Conservation (phyloP, 768 basidiomycete genomes). For the Termitomyces sp. region DNA sequence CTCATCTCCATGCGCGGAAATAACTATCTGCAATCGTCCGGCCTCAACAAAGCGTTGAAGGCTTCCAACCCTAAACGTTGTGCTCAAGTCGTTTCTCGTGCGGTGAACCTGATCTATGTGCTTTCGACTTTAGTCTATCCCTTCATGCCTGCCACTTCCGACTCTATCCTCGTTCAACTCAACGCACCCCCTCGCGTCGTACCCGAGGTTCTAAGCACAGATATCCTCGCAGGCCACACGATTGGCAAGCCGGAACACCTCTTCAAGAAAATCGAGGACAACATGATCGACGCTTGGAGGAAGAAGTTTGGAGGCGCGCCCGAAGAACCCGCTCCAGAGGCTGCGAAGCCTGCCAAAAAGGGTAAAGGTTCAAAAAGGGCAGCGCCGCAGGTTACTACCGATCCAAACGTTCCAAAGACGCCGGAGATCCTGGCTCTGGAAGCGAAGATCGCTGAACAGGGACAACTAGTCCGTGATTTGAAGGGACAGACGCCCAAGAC, state of each 20-base stretch:
- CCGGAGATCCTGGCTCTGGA: conserved; percentile 73
- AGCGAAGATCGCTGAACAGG: conserved; percentile 74
- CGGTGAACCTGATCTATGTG: conserved; percentile 90
- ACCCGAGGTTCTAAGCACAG: conserved; percentile 69
- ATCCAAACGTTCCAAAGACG: conserved; percentile 58
- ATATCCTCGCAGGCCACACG: conserved; percentile 83
- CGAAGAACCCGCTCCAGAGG: conserved; percentile 34
- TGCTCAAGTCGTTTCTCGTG: conserved; percentile 85
- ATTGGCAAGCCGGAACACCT: conserved; percentile 87
- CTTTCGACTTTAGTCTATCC: conserved; percentile 86
- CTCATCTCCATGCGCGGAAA: conserved; percentile 86
- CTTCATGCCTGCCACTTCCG: conserved; percentile 93
- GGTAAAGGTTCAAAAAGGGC: conserved; percentile 56
- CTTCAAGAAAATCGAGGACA: conserved; percentile 93
- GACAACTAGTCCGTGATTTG: conserved; percentile 66
- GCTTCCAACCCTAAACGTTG: conserved; percentile 79
- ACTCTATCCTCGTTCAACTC: conserved; percentile 78
- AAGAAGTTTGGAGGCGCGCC: conserved; percentile 70
- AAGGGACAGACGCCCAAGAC: conserved; percentile 64
- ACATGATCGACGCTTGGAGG: conserved; percentile 81
- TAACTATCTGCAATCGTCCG: conserved; percentile 89
- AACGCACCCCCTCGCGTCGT: conserved; percentile 86
- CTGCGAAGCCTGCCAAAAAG: conserved; percentile 46
- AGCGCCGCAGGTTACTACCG: conserved; percentile 37
- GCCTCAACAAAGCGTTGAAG: conserved; percentile 88